These are phyloP conservation scores for Amphicarpaea edgeworthii DNA, from an alignment of 306 rosid species.

Conservation along the genomic window DNA sequence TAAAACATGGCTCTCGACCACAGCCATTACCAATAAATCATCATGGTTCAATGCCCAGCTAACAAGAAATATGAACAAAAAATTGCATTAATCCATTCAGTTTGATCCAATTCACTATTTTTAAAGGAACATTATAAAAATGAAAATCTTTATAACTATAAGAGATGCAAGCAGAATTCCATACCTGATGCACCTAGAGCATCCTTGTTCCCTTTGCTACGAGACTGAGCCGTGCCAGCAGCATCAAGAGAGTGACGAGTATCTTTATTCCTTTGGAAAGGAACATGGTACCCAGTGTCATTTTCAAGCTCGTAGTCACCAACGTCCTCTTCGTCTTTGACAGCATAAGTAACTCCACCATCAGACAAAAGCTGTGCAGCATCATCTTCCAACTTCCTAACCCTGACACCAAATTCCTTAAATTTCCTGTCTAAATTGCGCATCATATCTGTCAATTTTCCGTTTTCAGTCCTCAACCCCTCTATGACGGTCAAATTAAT, in stretches of 20 bases:
- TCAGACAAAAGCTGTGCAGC: background rate
- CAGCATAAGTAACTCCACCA: background rate
- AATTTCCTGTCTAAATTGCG: background rate
- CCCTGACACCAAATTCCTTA: background rate
- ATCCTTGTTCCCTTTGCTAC: background rate
- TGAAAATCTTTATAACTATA: background rate
- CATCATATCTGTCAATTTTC: background rate
- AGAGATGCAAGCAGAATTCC: constrained; percentile 24
- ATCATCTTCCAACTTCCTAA: constrained; percentile 29
- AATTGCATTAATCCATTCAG: background rate
- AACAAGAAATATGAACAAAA: constrained; percentile 9
- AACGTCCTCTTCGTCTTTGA: background rate
- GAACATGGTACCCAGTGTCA: background rate
- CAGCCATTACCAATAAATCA: too few relatives aligned
- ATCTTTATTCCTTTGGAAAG: constrained; percentile 30
- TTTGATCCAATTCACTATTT: constrained; percentile 10
- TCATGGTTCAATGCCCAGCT: background rate
- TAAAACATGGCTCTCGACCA: too few relatives aligned
- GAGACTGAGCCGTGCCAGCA: background rate
- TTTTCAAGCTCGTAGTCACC: constrained; percentile 1
- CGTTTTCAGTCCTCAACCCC: background rate
- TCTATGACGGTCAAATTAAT: background rate
- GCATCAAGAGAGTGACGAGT: background rate
- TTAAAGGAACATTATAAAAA: background rate
- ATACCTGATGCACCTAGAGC: constrained; percentile 37